Percentiles rank a stretch among this genome's conserved stretches.
Evolutionary conservation across 1,139 yeast species (phyloP).

Genomic region (Pichia terricola): DNA sequence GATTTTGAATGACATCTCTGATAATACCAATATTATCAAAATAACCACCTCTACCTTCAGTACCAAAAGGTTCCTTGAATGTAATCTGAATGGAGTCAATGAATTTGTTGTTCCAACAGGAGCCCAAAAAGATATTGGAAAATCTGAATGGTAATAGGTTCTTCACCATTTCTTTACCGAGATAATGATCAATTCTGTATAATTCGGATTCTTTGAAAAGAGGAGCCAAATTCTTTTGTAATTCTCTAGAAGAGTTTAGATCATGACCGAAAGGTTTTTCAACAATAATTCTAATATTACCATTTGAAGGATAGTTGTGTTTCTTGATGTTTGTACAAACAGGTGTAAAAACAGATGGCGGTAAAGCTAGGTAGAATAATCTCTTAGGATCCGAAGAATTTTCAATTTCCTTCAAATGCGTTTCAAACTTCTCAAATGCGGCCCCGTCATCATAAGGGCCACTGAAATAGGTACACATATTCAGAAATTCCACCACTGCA

Average conservation of each 20-base stretch:
- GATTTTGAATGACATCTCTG: conserved; percentile 98
- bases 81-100: conserved; percentile 76
- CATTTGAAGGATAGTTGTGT: conserved; percentile 47
- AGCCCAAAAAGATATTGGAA: conserved; percentile 76
- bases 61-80: conserved; percentile 94
- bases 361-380: conserved; percentile 84
- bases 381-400: conserved; percentile 45
- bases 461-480: conserved; percentile 53
- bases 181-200: conserved; percentile 91
- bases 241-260: conserved; percentile 61
- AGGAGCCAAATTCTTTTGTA: conserved; percentile 73
- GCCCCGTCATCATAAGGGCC: conserved; percentile 77
- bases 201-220: conserved; percentile 85
- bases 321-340: conserved; percentile 71
- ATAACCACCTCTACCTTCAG: conserved; percentile 98
- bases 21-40: conserved; percentile 92
- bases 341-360: conserved; percentile 80
- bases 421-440: conserved; percentile 53
- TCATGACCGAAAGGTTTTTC: conserved; percentile 98
- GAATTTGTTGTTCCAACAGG: conserved; percentile 78
- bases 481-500: conserved; percentile 55
- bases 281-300: conserved; percentile 73
- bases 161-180: conserved; percentile 97
- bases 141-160: conserved; percentile 82
- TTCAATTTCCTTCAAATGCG: conserved; percentile 53